Base-by-base conservation (phyloP, 257 asterid genomes). In the Catharanthus roseus region DNA sequence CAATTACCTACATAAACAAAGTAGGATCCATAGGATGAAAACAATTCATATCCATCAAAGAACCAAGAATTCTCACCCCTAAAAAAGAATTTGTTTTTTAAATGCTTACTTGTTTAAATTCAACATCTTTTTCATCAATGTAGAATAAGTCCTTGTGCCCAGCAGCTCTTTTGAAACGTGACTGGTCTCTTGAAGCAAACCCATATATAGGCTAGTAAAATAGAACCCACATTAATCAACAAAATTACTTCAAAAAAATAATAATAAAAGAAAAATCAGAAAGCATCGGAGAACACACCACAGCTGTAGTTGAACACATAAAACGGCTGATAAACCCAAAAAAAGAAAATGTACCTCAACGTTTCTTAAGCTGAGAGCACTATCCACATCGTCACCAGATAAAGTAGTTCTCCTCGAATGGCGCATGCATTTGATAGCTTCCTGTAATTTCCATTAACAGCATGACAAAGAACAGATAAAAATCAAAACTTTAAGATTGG, bases 401-500 rank as follows among this genome's bases (percentile, higher is more conserved):
- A 95, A 87, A 72, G 95, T 87, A 67, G 97, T 89, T 78, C 97
- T 87, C 79, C 89, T 87, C 29, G 99, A 95, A 77, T 95, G 99
- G 39, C 99, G 87, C 97, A 91, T 95, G 82, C 97, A 95, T 77
- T 95, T 95, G 66, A 95, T 91, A 78, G 97, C 85, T 79, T 95
- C 99, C 99, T 95, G 83, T 4, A 74, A 9, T 72, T 74, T 65
- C 12, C 53, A 26, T 44, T 57, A 51, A 64, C 61, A 54, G 58
- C 38, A 36, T 55, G 5, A 34, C 10, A 47, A 31, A 61, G 15
- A 21, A 38, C 24, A 61, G n/a, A 53, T 15, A 23, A 65, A 50
- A 71, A 13, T 29, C 21, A 9, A 29, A 26, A 21, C n/a, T 64
- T 34, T 53, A 47, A 73, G 45, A 42, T 28, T 55, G 24, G 53